Conservation (phyloP, 495 filamentous ascomycete species). For the Penicillium longicatenatum region DNA sequence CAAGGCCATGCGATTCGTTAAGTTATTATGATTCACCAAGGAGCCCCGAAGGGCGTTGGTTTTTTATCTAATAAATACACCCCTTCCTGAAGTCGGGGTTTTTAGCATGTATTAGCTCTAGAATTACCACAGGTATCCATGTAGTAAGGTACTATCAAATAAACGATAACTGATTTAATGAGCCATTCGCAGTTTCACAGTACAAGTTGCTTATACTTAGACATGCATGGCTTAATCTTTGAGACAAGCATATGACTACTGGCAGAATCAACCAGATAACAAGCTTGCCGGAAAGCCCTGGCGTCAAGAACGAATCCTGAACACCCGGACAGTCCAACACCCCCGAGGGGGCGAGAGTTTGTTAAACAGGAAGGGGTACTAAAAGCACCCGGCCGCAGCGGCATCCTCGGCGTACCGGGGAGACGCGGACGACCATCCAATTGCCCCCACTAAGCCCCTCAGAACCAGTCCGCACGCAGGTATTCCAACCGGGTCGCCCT, state of each 20-base stretch:
- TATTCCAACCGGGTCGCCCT: not conserved
- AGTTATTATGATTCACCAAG: constrained; percentile 68
- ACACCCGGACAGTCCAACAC: constrained; percentile 5
- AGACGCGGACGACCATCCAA: constrained; percentile 35
- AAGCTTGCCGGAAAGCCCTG: constrained; percentile 11
- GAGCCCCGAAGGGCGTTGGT: constrained; percentile 64
- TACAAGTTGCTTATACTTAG: constrained; percentile 71
- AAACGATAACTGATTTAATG: constrained; percentile 74
- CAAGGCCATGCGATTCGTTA: constrained; percentile 66
- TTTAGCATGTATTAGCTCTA: constrained; percentile 75
- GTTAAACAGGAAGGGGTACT: constrained; percentile 17
- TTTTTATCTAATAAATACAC: constrained; percentile 74
- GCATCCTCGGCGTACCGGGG: constrained; percentile 21
- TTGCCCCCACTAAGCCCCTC: constrained; percentile 53
- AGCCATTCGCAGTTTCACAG: constrained; percentile 72
- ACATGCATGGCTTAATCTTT: constrained; percentile 76
- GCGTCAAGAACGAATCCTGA: constrained; percentile 3
- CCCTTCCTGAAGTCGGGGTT: constrained; percentile 63
- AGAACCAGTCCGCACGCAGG: constrained; percentile 39
- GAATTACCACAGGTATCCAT: constrained; percentile 75
- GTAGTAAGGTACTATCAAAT: constrained; percentile 74
- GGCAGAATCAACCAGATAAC: constrained; percentile 71
- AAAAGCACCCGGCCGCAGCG: constrained; percentile 18
- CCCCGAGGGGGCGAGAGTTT: constrained; percentile 21
- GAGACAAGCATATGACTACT: constrained; percentile 74